Conservation (phyloP, 2,329 filamentous ascomycete genomes). For the Trichoderma sp. region DNA sequence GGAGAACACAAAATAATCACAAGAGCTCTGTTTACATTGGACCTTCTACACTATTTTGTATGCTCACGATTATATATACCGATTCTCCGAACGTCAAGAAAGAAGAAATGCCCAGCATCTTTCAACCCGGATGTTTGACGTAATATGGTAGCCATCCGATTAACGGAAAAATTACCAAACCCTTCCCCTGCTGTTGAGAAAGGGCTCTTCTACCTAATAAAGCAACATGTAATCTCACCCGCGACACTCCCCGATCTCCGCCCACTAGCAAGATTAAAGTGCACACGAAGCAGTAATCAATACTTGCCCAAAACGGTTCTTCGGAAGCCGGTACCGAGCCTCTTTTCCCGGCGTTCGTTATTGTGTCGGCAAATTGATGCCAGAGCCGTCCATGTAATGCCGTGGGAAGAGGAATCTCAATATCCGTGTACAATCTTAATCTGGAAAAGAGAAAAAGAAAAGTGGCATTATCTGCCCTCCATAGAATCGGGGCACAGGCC, state of each 20-base stretch:
- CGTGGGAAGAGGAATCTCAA: neutral
- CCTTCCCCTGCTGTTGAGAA: neutral
- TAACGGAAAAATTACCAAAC: neutral
- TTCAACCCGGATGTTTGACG: neutral
- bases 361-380: neutral
- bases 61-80: no score
- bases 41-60: no score
- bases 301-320: neutral
- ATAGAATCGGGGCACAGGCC: neutral
- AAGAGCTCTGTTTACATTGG: no score
- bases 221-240: neutral
- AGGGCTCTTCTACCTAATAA: no score
- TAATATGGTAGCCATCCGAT: neutral
- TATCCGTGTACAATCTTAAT: no score
- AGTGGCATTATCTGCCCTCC: neutral
- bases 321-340: neutral
- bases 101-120: neutral
- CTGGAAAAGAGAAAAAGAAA: no score
- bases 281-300: neutral
- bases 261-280: neutral
- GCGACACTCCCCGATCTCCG: neutral
- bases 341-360: neutral
- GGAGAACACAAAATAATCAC: no score
- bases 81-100: no score
- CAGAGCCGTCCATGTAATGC: neutral